Conservation (phyloP, 1,284 basidiomycete species). For the Rhodotorula sp. region DNA sequence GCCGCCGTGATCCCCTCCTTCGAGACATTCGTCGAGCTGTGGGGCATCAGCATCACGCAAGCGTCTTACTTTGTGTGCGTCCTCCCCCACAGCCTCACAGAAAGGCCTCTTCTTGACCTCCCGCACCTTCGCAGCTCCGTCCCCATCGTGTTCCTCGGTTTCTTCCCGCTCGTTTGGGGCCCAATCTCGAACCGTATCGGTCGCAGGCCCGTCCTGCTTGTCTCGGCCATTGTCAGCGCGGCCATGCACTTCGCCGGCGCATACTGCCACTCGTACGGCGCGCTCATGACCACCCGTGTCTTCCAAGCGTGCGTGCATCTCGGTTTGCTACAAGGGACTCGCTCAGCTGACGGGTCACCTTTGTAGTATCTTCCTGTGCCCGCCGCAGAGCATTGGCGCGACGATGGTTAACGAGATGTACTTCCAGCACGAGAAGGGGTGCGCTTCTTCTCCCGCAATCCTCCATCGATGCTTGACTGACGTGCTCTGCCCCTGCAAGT, state of each 20-base stretch:
- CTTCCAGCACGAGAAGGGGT: slow-evolving; percentile 37
- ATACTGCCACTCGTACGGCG: slow-evolving; percentile 30
- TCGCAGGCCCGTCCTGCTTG: slow-evolving; percentile 30
- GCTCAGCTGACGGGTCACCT: no score
- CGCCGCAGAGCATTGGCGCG: slow-evolving; percentile 25
- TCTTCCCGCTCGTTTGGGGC: slow-evolving; percentile 21
- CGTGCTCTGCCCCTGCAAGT: not conserved
- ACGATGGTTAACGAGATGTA: slow-evolving; percentile 33
- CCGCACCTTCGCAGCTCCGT: not conserved
- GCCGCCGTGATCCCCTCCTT: slow-evolving; percentile 32
- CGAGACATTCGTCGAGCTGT: slow-evolving; percentile 19
- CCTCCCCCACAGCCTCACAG: not conserved
- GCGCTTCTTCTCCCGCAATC: not conserved
- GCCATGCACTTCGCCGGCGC: slow-evolving; percentile 28
- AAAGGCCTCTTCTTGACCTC: not conserved
- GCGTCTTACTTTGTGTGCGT: slow-evolving; percentile 29
- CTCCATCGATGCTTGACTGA: not conserved
- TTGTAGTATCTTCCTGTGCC: slow-evolving; percentile 19
- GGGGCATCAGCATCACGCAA: slow-evolving; percentile 23
- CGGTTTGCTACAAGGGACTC: not conserved
- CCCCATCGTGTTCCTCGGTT: slow-evolving; percentile 29
- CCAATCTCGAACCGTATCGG: slow-evolving; percentile 32
- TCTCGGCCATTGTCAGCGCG: slow-evolving; percentile 13
- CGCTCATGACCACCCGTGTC: slow-evolving; percentile 31
- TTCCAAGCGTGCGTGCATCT: slow-evolving; percentile 22